Base-by-base conservation (phyloP, 129 eudicot species). In the Centrapalus pauciflorus region DNA sequence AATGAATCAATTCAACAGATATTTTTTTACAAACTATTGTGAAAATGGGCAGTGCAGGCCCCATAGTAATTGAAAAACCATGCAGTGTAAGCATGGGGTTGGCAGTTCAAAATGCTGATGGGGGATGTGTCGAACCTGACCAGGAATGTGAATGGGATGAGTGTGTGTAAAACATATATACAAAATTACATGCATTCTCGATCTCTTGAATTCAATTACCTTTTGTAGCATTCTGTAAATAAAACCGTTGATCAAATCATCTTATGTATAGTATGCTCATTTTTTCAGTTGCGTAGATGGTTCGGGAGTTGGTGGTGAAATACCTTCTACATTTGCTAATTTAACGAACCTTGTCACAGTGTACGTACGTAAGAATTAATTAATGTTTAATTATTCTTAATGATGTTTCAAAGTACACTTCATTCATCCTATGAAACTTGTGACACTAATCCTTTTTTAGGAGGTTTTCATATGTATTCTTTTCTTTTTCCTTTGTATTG, bases 261-360 rank as follows among this genome's bases (percentile, higher is more conserved):
- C 20, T 46, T 61, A n/a, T 10, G 32, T 49, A n/a, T n/a, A n/a
- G 14, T 29, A 40, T 46, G 23, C 32, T 77, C 57, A 4, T 30
- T 17, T 75, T 77, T 33, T 38, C 78, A 92, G 91, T 63, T 92
- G 80, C 79, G 60, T 88, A 2, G 78, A 62, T 72, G 88, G 98
- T 68, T 35, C 84, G 64, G 95, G 91, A 79, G 64, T 92, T 43
- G 76, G 80, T 43, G 98, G 98, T 40, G 43, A 62, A 45, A 83
- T 92, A 70, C 96, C 96, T 51, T 21, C 84, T 41, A 45, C 89
- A 10, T 88, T 81, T 70, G 90, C 96, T 25, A 68, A 57, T 51
- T 79, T 88, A 61, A 61, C 5, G 17, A 83, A 19, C 64, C 64
- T 92, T 59, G 54, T 24, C 1, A 88, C 61, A 11, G 66, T 92